Base-by-base conservation (phyloP, 2,329 filamentous ascomycete species). In the Hymenoscyphus scutula region DNA sequence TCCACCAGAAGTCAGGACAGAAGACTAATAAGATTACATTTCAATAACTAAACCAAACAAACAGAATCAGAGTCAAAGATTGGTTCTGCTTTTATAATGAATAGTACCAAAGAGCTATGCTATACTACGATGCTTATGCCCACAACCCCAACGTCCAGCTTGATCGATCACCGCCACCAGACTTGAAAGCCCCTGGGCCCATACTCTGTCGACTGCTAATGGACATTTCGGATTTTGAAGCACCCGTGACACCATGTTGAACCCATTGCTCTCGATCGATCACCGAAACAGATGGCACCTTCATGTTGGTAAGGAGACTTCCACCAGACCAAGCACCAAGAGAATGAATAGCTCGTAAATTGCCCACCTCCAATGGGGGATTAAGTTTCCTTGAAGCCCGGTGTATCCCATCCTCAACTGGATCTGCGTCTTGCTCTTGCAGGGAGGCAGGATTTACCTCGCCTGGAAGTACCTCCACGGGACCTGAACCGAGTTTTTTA, bases 251-350 rank as follows among this genome's bases (percentile, higher is more conserved):
- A 1, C 90, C 90, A 66, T 91, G 82, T 68, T 86, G 85, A 54
- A 87, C 73, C 81, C 90, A 94, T 37, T 84, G 78, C 6, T 94
- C 90, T 29, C 87, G 80, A 65, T 92, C 90, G 23, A 93, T 79
- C 32, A 87, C 84, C 1, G 88, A 87, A 59, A 91, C 81, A 1
- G 89, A 86, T 38, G 85, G 84, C 3, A 91, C 80, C 62, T 88
- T 88, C 63, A 92, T 78, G 67, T 88, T 85, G 2, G 87, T 84
- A 19, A 89, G 77, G 60, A 94, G 72, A 72, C 89, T 92, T 2
- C 86, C 90, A 11, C 90, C 90, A 23, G 84, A 83, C 89, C 90
- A 94, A 1, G 89, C 79, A 0, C 90, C 90, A 1, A 93, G 76
- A 0, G 87, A 87, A 65, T 90, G 86, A 1, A 92, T 77, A 2